Base-by-base conservation (phyloP, 192 early-diverging fungal species). In the Radiomyces spectabilis region DNA sequence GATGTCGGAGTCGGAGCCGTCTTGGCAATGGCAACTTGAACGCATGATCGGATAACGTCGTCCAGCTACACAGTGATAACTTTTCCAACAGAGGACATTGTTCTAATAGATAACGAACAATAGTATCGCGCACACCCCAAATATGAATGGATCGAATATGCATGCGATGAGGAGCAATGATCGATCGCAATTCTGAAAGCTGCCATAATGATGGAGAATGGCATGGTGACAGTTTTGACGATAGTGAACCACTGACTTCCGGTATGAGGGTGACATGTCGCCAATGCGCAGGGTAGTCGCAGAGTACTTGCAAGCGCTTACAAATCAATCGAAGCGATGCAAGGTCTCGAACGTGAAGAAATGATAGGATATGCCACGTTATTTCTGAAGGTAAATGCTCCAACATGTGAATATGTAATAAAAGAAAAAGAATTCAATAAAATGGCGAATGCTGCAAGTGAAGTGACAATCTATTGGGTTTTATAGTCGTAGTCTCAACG, bases 11-110 rank as follows among this genome's bases (percentile, higher is more conserved):
- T 1, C 15, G 10, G 18, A 57, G n/a, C n/a, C n/a, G 44, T 38
- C 4, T 7, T 22, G 27, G 27, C 6, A 18, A 7, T 5, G 25
- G 24, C 9, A 30, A 45, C 27, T 31, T 30, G 44, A 57, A 57
- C 1, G 55, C 55, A 26, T 57, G 44, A 38, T 57, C 31, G 12
- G 55, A 57, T 27, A 57, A 29, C 0, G 55, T 57, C 2, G 43
- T 22, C 55, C 55, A 57, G 7, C 55, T 34, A 33, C 34, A 45
- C 13, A 57, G 10, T 0, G 55, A 47, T 27, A 57, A 32, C 3
- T 13, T n/a, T 24, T 46, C 1, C 7, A 57, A 35, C 21, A 26
- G 5, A 16, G 9, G 6, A 21, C 55, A 57, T 16, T 34, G 19
- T 4, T 31, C n/a, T 4, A 46, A 33, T 18, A 57, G 30, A 19